phyloP scores from a whole-genome alignment of 2,329 filamentous ascomycete genomes.

The Beauveria varroae region DNA sequence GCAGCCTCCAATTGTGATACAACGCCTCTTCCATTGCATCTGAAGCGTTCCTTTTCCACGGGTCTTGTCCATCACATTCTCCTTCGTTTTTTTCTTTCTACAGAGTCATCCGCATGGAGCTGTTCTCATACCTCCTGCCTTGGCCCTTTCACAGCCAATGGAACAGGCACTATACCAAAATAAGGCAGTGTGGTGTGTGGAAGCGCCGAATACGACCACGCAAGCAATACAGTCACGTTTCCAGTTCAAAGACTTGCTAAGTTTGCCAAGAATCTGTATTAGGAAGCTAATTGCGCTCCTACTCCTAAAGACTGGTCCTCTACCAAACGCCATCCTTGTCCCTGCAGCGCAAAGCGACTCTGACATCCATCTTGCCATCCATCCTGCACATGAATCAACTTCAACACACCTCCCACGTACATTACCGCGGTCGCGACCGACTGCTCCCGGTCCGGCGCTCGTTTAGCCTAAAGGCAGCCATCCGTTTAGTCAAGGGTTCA shows the following conservation, averaged over 20 bases:
- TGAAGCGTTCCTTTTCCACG: too few relatives aligned
- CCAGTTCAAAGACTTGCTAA: too few relatives aligned
- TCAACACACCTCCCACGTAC: background rate
- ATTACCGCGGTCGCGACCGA: background rate
- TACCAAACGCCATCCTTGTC: constrained; percentile 5
- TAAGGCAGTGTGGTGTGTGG: too few relatives aligned
- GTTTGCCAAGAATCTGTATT: background rate
- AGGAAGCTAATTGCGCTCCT: background rate
- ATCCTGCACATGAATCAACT: background rate
- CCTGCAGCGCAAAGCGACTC: background rate
- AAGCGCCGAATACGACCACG: too few relatives aligned
- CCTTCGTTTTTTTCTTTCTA: too few relatives aligned
- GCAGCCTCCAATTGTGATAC: background rate
- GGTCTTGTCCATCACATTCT: too few relatives aligned
- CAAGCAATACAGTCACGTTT: too few relatives aligned
- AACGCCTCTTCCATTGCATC: too few relatives aligned
- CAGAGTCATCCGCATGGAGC: too few relatives aligned
- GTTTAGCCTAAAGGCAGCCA: constrained; percentile 59
- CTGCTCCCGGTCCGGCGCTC: constrained; percentile 20
- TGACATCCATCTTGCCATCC: background rate
- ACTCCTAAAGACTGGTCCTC: background rate
- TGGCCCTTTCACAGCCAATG: too few relatives aligned
- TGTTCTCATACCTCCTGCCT: too few relatives aligned
- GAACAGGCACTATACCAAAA: too few relatives aligned
- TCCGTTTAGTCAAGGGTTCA: constrained; percentile 57